Conservation (phyloP, 257 asterid genomes). For the Cinchona pubescens region DNA sequence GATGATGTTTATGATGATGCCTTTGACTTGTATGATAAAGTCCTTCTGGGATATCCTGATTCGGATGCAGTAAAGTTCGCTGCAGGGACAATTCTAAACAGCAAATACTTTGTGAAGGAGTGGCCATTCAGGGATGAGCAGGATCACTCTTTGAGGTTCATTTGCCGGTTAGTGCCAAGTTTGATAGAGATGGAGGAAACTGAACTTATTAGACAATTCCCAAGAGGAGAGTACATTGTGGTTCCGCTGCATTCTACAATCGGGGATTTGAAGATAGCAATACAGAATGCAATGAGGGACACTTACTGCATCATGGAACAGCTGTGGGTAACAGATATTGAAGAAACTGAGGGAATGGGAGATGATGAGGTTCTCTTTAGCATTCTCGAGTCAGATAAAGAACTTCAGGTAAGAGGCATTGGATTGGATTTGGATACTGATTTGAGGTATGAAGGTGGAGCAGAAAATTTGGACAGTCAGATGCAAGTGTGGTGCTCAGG, state of each 20-base stretch:
- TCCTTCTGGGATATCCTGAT: slow-evolving; percentile 44
- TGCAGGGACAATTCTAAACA: slow-evolving; percentile 47
- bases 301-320: slow-evolving; percentile 64
- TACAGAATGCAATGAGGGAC: slow-evolving; percentile 62
- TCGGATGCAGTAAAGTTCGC: slow-evolving; percentile 37
- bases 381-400: slow-evolving; percentile 56
- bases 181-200: slow-evolving; percentile 27
- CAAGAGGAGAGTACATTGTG: slow-evolving; percentile 44
- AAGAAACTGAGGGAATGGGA: slow-evolving; percentile 41
- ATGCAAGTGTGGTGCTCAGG: slow-evolving; percentile 84
- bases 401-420: slow-evolving; percentile 46
- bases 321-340: slow-evolving; percentile 46
- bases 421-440: slow-evolving; percentile 50
- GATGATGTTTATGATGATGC: slow-evolving; percentile 42
- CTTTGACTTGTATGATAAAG: slow-evolving; percentile 38
- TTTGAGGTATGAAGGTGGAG: slow-evolving; percentile 66
- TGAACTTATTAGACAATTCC: slow-evolving; percentile 25
- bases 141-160: slow-evolving; percentile 61
- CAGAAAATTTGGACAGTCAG: slow-evolving; percentile 69
- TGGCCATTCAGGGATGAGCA: slow-evolving; percentile 79
- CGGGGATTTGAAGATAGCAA: slow-evolving; percentile 58
- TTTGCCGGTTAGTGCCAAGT: slow-evolving; percentile 44
- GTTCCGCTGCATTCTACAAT: slow-evolving; percentile 76
- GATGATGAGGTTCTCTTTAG: slow-evolving; percentile 77
- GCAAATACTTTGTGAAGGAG: slow-evolving; percentile 75